Evolutionary conservation across 2,329 filamentous ascomycete genomes (phyloP).

Genomic region (Calonectria hawksworthii): DNA sequence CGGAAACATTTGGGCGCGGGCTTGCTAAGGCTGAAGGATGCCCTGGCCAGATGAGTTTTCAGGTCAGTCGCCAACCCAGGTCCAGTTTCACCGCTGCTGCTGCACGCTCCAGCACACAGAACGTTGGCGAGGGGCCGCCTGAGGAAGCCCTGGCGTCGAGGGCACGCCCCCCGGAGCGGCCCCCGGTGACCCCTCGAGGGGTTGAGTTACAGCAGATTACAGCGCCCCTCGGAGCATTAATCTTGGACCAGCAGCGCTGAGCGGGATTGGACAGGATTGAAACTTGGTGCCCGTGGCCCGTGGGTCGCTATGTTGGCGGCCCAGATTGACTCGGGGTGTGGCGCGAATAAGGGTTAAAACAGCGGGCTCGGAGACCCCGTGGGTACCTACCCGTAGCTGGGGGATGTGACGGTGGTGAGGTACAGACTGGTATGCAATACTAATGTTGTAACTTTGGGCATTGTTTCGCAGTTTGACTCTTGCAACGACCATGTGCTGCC

Average conservation of each 20-base stretch:
- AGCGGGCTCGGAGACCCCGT: slow-evolving; percentile 15
- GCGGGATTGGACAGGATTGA: slow-evolving; percentile 8
- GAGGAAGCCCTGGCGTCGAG: slow-evolving; percentile 1
- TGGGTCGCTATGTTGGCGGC: slow-evolving; percentile 7
- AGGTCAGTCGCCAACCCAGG: slow-evolving; percentile 11
- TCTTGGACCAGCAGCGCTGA: not conserved
- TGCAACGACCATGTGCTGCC: slow-evolving; percentile 12
- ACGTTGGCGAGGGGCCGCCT: not conserved
- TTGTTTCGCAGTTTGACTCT: slow-evolving; percentile 3
- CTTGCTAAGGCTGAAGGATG: slow-evolving; percentile 12
- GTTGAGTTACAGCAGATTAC: slow-evolving; percentile 3
- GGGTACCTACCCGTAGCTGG: not conserved
- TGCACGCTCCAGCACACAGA: not conserved
- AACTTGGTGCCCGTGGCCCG: slow-evolving; percentile 4
- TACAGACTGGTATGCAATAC: slow-evolving; percentile 6
- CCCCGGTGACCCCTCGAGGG: slow-evolving; percentile 11
- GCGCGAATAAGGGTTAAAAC: slow-evolving; percentile 7
- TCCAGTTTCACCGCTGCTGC: slow-evolving; percentile 3
- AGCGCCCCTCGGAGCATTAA: slow-evolving; percentile 20
- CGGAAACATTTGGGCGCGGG: slow-evolving; percentile 13
- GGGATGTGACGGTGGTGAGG: slow-evolving; percentile 3
- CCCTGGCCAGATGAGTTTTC: slow-evolving; percentile 10
- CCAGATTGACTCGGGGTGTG: slow-evolving; percentile 3
- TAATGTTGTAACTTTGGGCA: slow-evolving; percentile 6
- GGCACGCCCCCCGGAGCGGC: not conserved